These are phyloP conservation scores for Lotmaria passim DNA, from an alignment of 208 protist species.

Conservation along the genomic window DNA sequence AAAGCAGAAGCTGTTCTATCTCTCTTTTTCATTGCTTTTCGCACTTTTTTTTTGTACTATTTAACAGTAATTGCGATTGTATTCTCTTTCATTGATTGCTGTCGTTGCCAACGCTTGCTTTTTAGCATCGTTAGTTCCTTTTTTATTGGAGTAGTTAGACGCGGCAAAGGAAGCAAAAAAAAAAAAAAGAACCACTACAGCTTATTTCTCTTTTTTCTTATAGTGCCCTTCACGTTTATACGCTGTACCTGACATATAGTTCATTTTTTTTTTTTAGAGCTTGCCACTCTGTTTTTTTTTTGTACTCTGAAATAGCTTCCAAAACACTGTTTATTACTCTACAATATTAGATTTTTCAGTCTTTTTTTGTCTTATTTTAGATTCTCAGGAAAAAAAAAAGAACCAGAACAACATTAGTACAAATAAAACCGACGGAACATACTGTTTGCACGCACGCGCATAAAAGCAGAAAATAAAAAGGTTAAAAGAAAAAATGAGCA, in stretches of 20 bases:
- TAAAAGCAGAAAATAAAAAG: slow-evolving; percentile 7
- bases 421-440: not conserved
- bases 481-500: slow-evolving; percentile 11
- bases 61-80: slow-evolving; percentile 2
- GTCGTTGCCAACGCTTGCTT: too few relatives aligned
- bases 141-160: slow-evolving; percentile 1
- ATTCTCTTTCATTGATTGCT: too few relatives aligned
- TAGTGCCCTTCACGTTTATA: slow-evolving; percentile 7
- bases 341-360: too few relatives aligned
- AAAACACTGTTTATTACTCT: too few relatives aligned
- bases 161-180: slow-evolving; percentile 1
- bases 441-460: not conserved
- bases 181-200: not conserved
- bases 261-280: too few relatives aligned
- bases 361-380: not conserved
- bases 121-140: not conserved
- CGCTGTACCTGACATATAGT: too few relatives aligned
- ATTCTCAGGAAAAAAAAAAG: too few relatives aligned
- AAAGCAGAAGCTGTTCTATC: too few relatives aligned
- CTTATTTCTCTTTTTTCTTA: slow-evolving; percentile 14
- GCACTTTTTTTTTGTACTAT: not conserved
- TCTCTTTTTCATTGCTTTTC: too few relatives aligned
- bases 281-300: too few relatives aligned
- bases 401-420: too few relatives aligned
- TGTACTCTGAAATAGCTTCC: too few relatives aligned